Evolutionary conservation across 192 early-diverging fungal genomes (phyloP).

Genomic region (Geranomyces michiganensis): DNA sequence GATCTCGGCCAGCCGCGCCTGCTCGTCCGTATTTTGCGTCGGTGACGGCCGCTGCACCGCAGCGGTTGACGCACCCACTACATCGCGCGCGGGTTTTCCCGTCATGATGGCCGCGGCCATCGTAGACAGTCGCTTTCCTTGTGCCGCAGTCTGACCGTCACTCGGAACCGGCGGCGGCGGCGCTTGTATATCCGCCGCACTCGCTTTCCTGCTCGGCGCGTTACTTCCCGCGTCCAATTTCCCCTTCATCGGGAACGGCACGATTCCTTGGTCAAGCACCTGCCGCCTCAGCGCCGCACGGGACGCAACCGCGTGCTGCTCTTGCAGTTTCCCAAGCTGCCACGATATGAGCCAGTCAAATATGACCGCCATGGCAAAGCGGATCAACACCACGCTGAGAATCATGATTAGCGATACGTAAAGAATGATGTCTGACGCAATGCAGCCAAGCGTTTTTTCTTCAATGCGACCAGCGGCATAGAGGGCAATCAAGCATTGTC

Average conservation of each 20-base stretch:
- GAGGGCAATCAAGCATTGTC: conserved; percentile 31
- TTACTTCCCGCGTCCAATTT: conserved; percentile 16
- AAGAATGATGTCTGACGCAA: conserved; percentile 41
- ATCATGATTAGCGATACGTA: conserved; percentile 45
- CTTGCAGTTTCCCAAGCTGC: conserved; percentile 70
- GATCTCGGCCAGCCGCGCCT: neutral
- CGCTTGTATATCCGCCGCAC: neutral
- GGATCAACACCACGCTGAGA: conserved; percentile 33
- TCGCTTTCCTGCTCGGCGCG: neutral
- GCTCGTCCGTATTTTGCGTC: neutral
- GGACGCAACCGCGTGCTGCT: conserved; percentile 7
- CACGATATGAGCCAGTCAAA: conserved; percentile 83
- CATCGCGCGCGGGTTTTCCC: neutral
- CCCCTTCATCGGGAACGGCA: conserved; percentile 35
- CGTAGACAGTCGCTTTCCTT: neutral
- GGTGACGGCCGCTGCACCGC: neutral
- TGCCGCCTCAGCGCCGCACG: conserved; percentile 6
- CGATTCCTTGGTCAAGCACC: conserved; percentile 23
- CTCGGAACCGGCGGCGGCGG: neutral
- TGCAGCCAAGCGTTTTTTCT: conserved; percentile 35
- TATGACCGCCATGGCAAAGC: conserved; percentile 73
- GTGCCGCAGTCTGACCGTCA: neutral
- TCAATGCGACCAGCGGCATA: conserved; percentile 40
- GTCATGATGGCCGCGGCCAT: neutral
- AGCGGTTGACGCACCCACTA: neutral